phyloP scores from a whole-genome alignment of 2,329 filamentous ascomycete species.

The Trichothecium roseum region DNA sequence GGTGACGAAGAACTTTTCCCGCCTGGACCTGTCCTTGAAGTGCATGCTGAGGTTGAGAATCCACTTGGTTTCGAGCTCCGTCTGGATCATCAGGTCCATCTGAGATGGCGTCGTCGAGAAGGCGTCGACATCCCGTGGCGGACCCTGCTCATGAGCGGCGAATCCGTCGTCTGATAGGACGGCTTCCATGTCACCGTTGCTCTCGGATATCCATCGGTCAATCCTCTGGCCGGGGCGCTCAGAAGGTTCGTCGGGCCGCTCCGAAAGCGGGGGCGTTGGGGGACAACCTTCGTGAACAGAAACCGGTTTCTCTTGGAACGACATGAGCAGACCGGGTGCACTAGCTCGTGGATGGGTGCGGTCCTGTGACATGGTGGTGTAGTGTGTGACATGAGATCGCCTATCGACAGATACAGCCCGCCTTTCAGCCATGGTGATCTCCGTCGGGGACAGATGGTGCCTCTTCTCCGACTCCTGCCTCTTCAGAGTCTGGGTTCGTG shows the following conservation, averaged over 20 bases:
- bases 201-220: too few relatives aligned
- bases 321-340: constrained; percentile 32
- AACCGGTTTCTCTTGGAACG: too few relatives aligned
- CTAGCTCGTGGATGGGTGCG: constrained; percentile 30
- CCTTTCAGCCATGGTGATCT: constrained; percentile 54
- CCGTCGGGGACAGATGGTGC: constrained; percentile 57
- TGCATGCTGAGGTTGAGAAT: constrained; percentile 98
- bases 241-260: too few relatives aligned
- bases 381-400: constrained; percentile 21
- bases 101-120: background rate
- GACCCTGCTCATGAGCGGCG: background rate
- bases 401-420: constrained; percentile 60
- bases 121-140: background rate
- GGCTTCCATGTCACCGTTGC: background rate
- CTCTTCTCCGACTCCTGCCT: constrained; percentile 74
- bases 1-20: constrained; percentile 97
- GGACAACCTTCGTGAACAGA: too few relatives aligned
- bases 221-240: too few relatives aligned
- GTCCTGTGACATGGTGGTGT: too few relatives aligned
- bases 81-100: constrained; percentile 50
- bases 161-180: background rate
- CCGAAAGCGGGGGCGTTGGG: too few relatives aligned
- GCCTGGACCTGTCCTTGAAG: constrained; percentile 82
- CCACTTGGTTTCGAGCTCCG: constrained; percentile 82
- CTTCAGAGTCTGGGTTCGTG: constrained; percentile 68